These are phyloP conservation scores for Zymoseptoria crescenta DNA, from an alignment of 2,329 filamentous ascomycete genomes.

Conservation along the genomic window DNA sequence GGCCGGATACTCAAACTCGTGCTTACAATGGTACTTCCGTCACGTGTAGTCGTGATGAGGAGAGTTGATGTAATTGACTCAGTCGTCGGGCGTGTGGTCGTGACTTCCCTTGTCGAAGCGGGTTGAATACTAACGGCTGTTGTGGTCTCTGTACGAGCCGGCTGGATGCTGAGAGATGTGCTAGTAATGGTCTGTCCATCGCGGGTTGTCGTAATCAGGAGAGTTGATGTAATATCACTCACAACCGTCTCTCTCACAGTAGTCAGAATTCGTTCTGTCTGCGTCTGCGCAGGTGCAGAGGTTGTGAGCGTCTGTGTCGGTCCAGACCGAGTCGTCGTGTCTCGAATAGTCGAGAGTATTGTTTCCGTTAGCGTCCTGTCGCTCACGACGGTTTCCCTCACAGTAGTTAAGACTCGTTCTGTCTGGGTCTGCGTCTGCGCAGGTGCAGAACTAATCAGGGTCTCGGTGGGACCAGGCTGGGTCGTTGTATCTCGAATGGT, in stretches of 20 bases:
- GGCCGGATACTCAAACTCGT: not conserved
- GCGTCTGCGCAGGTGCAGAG: too few species aligned
- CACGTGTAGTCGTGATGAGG: not conserved
- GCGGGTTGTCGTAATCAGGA: not conserved
- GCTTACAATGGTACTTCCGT: not conserved
- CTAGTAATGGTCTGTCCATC: not conserved
- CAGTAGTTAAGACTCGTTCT: not conserved
- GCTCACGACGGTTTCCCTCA: too few species aligned
- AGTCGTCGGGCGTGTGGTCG: not conserved
- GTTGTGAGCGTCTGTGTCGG: not conserved
- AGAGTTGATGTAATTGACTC: not conserved
- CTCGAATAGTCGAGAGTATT: too few species aligned
- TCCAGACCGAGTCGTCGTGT: not conserved
- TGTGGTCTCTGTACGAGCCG: too few species aligned
- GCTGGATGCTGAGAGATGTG: not conserved
- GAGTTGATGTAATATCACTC: not conserved
- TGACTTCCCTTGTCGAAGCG: not conserved
- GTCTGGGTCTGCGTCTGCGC: not conserved
- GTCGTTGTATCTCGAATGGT: not conserved
- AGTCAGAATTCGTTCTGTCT: too few species aligned
- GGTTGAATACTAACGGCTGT: too few species aligned
- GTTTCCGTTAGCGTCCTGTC: too few species aligned
- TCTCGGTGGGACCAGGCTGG: not conserved
- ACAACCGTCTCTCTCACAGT: too few species aligned
- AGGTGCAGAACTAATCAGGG: too few species aligned